Evolutionary conservation across 2,329 filamentous ascomycete species (phyloP), one percentile per base, ranked within the genome.

Genomic region (Verticillium longisporum): DNA sequence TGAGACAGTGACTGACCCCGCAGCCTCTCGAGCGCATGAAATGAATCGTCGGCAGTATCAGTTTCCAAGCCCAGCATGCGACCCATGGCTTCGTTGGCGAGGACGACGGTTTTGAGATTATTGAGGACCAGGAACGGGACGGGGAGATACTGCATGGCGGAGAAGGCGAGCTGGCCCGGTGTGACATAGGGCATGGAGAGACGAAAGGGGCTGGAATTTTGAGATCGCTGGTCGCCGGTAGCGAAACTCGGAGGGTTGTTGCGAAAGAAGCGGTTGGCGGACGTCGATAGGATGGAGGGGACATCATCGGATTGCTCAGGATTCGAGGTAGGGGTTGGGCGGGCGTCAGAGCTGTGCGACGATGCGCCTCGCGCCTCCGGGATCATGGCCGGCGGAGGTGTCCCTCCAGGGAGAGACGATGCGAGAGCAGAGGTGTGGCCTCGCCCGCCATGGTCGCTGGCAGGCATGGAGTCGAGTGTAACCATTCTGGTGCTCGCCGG

Each of bases 11-110:
- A 83, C 68, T 88, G 84, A 1, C 88, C 89, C 34, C 83, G 80
- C 15, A 93, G 76, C 21, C 78, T 75, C 37, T 92, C 87, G 45
- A 83, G 78, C 4, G 84, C 76, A 10, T 76, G 77, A 3, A 76
- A 71, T 5, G 71, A 69, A 56, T 78, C 76, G 15, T 74, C 73
- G 4, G 74, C 67, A 33, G 73, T 70, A 15, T 78, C 76, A 2
- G 69, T 65, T 32, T 84, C 77, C 57, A 90, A 77, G 4, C 85
- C 87, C 26, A 93, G 74, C 67, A 93, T 74, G 60, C 85, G 81
- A 1, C 86, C 88, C 83, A 92, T 88, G 21, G 90, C 87, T 66
- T 92, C 88, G 67, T 93, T 93, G 36, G 88, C 89, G 50, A 92
- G 73, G 1, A 90, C 80, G 3, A 92, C 82, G 0, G 87, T 89